These are phyloP conservation scores for Diaporthe sp. DNA, from an alignment of 2,329 filamentous ascomycete species.

Conservation along the genomic window DNA sequence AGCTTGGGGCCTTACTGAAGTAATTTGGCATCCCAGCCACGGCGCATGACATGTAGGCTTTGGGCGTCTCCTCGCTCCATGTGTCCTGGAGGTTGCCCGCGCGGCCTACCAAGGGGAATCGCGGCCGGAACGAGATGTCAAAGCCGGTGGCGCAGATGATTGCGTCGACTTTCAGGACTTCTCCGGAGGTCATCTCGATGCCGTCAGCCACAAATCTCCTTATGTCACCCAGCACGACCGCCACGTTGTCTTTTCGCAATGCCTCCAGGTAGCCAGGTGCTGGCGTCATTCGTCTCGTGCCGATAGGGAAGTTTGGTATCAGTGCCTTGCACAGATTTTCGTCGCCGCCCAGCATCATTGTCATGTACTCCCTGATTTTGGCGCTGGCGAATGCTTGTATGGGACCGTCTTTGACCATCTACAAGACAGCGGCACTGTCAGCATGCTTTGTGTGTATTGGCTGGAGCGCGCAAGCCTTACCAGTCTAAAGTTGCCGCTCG, in stretches of 20 bases:
- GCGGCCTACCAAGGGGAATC: constrained; percentile 61
- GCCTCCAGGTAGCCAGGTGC: constrained; percentile 61
- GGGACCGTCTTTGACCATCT: constrained; percentile 53
- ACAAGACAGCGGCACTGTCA: constrained; percentile 7
- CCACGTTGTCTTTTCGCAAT: constrained; percentile 57
- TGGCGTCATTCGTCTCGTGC: constrained; percentile 61
- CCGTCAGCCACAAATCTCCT: constrained; percentile 58
- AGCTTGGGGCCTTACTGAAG: constrained; percentile 54
- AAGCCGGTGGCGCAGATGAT: constrained; percentile 70
- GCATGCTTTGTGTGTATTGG: neutral
- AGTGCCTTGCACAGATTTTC: constrained; percentile 60
- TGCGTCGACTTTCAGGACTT: constrained; percentile 62
- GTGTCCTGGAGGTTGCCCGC: constrained; percentile 62
- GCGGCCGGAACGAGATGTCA: constrained; percentile 62
- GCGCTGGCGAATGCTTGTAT: constrained; percentile 53
- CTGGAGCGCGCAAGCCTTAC: constrained; percentile 41
- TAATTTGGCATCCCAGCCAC: constrained; percentile 64
- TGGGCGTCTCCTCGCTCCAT: constrained; percentile 55
- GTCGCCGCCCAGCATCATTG: constrained; percentile 56
- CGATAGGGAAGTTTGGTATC: constrained; percentile 61
- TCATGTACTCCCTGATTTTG: constrained; percentile 59
- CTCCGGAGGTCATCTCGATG: constrained; percentile 58
- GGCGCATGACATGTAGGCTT: constrained; percentile 65
- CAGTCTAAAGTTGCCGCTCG: constrained; percentile 54
- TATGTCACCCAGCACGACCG: constrained; percentile 58